Conservation (phyloP, 1,139 yeast genomes). For the Ashbya aceris region DNA sequence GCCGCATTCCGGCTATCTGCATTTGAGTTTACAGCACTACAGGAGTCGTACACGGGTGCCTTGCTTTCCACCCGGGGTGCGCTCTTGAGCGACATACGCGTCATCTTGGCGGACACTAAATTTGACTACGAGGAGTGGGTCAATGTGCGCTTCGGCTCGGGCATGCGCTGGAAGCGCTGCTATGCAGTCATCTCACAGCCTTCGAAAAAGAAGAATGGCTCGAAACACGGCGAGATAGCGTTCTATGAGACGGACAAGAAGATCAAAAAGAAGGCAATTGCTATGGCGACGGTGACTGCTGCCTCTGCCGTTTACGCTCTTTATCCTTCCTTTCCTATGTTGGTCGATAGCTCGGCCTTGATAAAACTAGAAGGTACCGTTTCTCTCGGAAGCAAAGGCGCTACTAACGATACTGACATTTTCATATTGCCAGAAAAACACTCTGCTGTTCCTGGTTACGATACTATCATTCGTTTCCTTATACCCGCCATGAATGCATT, state of each 20-base stretch:
- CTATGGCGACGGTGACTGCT: slow-evolving; percentile 69
- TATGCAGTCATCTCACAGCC: slow-evolving; percentile 85
- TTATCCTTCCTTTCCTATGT: slow-evolving; percentile 76
- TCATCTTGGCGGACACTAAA: slow-evolving; percentile 75
- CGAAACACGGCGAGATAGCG: slow-evolving; percentile 45
- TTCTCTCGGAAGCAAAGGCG: slow-evolving; percentile 49
- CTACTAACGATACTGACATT: slow-evolving; percentile 67
- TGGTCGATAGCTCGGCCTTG: slow-evolving; percentile 81
- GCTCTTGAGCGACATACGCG: slow-evolving; percentile 73
- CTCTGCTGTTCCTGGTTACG: slow-evolving; percentile 89
- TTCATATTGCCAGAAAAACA: slow-evolving; percentile 94
- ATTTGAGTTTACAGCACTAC: slow-evolving; percentile 72
- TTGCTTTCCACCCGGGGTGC: slow-evolving; percentile 82
- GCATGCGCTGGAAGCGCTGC: slow-evolving; percentile 96
- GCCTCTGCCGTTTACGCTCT: slow-evolving; percentile 79
- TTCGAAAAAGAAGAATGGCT: slow-evolving; percentile 32
- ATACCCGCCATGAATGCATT: slow-evolving; percentile 82
- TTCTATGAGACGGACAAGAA: slow-evolving; percentile 60
- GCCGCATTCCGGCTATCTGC: slow-evolving; percentile 71
- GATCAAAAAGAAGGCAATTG: slow-evolving; percentile 44
- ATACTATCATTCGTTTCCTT: slow-evolving; percentile 79
- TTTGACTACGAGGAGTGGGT: slow-evolving; percentile 92
- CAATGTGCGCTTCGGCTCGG: slow-evolving; percentile 86
- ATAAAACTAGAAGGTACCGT: slow-evolving; percentile 81
- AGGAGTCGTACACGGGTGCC: slow-evolving; percentile 95